Base-by-base conservation (phyloP, 306 rosid genomes). In the Cucumis sativus region DNA sequence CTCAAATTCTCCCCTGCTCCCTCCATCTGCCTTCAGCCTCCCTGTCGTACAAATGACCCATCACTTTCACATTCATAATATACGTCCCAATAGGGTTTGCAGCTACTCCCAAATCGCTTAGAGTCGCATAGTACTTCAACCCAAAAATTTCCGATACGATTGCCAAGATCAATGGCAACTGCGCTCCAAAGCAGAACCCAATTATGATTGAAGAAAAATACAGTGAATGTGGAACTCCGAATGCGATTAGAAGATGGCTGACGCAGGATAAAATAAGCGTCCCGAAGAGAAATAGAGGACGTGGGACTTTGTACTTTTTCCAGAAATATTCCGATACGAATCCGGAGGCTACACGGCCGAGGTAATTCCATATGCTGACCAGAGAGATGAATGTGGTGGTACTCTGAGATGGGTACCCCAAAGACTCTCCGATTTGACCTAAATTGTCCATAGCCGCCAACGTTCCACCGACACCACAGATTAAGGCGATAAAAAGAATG, bases 81-180 rank as follows among this genome's bases (percentile, higher is more conserved):
- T 84, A 91, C 10, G 87, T 62, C 14, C 96, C 96, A 13, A 88
- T 67, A 1, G 93, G 96, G 62, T 83, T 81, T 17, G 87, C 96
- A 14, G 84, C 83, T 0, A 83, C 60, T 17, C 96, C 93, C 11
- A 89, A 70, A 76, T 79, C 81, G 84, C 74, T 82, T 45, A 91
- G 69, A 2, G 93, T 91, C 7, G 96, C 86, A 79, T 87, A 91
- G 67, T 91, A 86, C 43, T 91, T 91, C 58, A 89, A 88, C 76
- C 96, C 96, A n/a, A 91, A 91, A 5, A 91, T 35, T 12, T 91
- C 96, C 5, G 93, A 91, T 21, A 87, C 87, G 62, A 91, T 89
- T 3, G 96, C 91, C 47, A 79, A 91, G 20, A 91, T 62, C 68
- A 91, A 84, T 0, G 93, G 91, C 93, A 88, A 87, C 6, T 86